phyloP scores from a whole-genome alignment of 352 stramenopile species.

The Phytophthora hybrid region DNA sequence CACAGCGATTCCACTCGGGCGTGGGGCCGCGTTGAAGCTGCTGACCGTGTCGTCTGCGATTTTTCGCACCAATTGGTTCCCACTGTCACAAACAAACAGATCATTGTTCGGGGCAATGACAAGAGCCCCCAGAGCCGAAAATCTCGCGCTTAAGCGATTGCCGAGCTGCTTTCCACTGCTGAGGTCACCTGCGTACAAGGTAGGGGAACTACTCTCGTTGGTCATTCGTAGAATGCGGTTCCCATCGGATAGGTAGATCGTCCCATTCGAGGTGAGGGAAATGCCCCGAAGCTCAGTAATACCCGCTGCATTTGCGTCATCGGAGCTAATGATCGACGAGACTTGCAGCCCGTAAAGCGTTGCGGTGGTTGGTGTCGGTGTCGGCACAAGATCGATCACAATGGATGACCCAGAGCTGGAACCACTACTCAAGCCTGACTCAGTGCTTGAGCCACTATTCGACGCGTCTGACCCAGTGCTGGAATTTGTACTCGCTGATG shows the following conservation, averaged over 20 bases:
- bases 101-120: background rate
- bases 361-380: background rate
- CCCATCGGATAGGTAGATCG: background rate
- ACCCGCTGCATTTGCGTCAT: background rate
- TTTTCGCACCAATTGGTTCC: background rate
- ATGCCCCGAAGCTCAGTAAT: background rate
- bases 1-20: background rate
- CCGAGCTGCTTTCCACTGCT: background rate
- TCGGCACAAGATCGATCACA: background rate
- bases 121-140: background rate
- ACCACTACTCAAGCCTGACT: background rate
- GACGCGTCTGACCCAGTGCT: background rate
- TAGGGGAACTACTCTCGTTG: background rate
- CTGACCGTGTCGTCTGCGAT: background rate
- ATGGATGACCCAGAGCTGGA: background rate
- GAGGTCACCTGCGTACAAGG: background rate
- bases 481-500: background rate
- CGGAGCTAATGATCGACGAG: background rate
- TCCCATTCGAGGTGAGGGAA: background rate
- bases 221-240: background rate
- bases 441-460: background rate
- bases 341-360: background rate
- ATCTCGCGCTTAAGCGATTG: background rate
- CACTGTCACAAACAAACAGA: background rate
- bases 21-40: background rate